These are phyloP conservation scores for Carallia brachiata DNA, from an alignment of 345 rosid species.

Conservation along the genomic window DNA sequence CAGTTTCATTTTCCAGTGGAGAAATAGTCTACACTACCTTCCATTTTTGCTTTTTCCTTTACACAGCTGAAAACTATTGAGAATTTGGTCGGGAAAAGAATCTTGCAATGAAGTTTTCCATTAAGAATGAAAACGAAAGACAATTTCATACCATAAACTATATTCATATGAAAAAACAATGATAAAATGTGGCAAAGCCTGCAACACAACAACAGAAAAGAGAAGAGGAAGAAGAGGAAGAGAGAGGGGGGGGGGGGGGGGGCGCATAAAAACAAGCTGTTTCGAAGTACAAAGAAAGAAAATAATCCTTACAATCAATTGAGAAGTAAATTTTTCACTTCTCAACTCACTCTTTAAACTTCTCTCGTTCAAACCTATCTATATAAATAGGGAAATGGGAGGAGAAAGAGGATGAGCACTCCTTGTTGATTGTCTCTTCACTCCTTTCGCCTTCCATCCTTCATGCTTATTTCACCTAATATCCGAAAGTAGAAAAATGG, in stretches of 20 bases:
- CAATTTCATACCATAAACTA: too few relatives aligned
- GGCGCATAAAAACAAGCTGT: slow-evolving; percentile 13
- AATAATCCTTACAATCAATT: slow-evolving; percentile 32
- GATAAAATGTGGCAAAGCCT: slow-evolving; percentile 37
- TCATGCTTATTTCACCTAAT: slow-evolving; percentile 36
- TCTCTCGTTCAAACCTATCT: slow-evolving; percentile 33
- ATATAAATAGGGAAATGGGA: slow-evolving; percentile 37
- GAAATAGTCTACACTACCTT: too few relatives aligned
- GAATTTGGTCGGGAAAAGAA: too few relatives aligned
- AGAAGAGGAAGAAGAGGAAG: not conserved
- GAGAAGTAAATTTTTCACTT: slow-evolving; percentile 36
- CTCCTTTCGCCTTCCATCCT: slow-evolving; percentile 60
- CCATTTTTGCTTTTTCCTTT: too few relatives aligned
- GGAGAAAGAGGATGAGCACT: slow-evolving; percentile 99
- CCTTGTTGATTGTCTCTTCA: slow-evolving; percentile 56
- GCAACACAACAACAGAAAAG: slow-evolving; percentile 34
- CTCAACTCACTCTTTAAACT: slow-evolving; percentile 33
- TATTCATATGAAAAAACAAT: too few relatives aligned
- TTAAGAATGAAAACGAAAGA: too few relatives aligned
- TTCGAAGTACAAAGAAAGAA: slow-evolving; percentile 36
- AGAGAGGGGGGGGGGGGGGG: too few relatives aligned
- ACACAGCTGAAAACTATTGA: too few relatives aligned
- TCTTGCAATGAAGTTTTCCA: too few relatives aligned
- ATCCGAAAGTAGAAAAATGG: slow-evolving; percentile 31
- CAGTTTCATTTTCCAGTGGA: too few relatives aligned